phyloP scores from a whole-genome alignment of 176 grass and related monocot genomes.

The Calamus simplicifolius region DNA sequence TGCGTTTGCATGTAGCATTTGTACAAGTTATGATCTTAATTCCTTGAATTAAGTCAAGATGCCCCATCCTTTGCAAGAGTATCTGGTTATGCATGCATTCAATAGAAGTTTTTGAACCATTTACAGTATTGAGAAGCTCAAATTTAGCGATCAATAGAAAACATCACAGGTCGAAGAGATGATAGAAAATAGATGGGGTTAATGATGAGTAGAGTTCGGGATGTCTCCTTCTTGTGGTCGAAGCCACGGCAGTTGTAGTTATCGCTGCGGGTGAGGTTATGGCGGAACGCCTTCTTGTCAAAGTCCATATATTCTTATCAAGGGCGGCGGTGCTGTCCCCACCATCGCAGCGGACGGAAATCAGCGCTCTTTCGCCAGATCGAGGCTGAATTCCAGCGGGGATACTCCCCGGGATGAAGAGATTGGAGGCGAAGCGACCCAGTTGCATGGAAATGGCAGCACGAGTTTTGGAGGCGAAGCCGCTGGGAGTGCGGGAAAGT shows the following conservation, averaged over 20 bases:
- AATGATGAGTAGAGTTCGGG: too few species aligned
- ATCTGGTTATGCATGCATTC: too few species aligned
- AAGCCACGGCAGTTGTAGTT: conserved; percentile 93
- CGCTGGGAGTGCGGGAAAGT: neutral
- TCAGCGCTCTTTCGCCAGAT: conserved; percentile 5
- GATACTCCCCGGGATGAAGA: conserved; percentile 21
- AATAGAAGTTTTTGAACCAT: too few species aligned
- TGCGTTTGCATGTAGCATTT: too few species aligned
- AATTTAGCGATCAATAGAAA: too few species aligned
- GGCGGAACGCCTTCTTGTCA: conserved; percentile 97
- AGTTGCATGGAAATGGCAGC: conserved; percentile 26
- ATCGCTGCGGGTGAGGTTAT: conserved; percentile 90
- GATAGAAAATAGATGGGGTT: too few species aligned
- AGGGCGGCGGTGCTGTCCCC: conserved; percentile 16
- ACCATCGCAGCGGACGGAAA: conserved; percentile 48
- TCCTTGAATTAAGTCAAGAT: too few species aligned
- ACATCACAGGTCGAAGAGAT: too few species aligned
- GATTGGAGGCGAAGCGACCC: conserved; percentile 32
- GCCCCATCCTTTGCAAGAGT: too few species aligned
- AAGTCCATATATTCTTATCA: conserved; percentile 70
- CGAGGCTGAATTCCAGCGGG: conserved; percentile 2
- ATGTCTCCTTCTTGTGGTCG: conserved; percentile 82
- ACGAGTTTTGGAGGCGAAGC: neutral
- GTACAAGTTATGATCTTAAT: too few species aligned
- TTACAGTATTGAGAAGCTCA: too few species aligned